Conservation (phyloP, 148 eudicot genomes). For the Arbutus unedo region DNA sequence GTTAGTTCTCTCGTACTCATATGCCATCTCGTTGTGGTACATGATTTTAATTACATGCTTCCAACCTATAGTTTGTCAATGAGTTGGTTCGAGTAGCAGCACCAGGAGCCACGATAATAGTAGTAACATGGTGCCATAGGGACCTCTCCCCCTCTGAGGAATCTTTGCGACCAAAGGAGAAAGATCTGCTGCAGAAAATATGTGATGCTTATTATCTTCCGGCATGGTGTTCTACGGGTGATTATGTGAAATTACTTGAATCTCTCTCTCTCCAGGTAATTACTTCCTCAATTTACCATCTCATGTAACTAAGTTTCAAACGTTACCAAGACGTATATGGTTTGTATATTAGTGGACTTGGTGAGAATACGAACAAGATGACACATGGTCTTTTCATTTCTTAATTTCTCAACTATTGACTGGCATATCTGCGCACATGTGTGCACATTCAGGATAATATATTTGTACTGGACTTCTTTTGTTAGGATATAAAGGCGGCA, state of each 20-base stretch:
- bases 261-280: constrained; percentile 81
- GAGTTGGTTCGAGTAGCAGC: constrained; percentile 93
- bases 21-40: not conserved
- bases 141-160: constrained; percentile 74
- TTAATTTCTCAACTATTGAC: not conserved
- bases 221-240: constrained; percentile 88
- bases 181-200: constrained; percentile 58
- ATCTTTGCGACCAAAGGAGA: constrained; percentile 68
- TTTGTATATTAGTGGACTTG: not conserved
- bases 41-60: not conserved
- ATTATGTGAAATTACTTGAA: constrained; percentile 69
- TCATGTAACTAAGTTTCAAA: not conserved
- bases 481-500: constrained; percentile 79
- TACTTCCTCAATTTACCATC: not conserved
- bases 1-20: constrained; percentile 24
- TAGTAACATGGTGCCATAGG: constrained; percentile 98
- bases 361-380: not conserved
- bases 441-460: not conserved
- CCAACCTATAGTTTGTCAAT: constrained; percentile 51
- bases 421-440: not conserved
- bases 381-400: not conserved
- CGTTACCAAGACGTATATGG: not conserved
- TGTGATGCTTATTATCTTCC: constrained; percentile 89
- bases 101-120: constrained; percentile 79
- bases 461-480: not conserved